A percentile compares a stretch with the other conserved stretches of the same genome.
These are phyloP conservation scores for Acacia concinna DNA, from an alignment of 331 rosid species.

Conservation along the genomic window DNA sequence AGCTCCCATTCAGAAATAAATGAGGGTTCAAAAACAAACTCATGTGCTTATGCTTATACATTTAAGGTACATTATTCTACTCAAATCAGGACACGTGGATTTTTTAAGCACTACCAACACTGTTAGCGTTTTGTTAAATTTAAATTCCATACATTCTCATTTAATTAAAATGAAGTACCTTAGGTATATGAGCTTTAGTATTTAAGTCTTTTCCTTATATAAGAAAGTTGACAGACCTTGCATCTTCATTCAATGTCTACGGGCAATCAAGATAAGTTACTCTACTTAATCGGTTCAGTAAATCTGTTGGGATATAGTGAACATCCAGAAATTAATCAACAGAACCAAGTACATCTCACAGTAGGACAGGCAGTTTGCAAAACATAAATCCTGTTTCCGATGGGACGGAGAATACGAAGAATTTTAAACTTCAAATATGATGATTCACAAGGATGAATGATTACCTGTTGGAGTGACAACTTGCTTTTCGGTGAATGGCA, in stretches of 20 bases:
- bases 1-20: not conserved
- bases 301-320: slow-evolving; percentile 1
- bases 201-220: not conserved
- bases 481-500: slow-evolving; percentile 97
- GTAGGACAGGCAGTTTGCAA: slow-evolving; percentile 7
- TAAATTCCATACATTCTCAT: not conserved
- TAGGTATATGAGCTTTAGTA: not conserved
- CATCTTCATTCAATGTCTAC: not conserved
- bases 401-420: not conserved
- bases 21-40: not conserved
- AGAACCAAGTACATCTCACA: not conserved
- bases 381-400: slow-evolving; percentile 21
- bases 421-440: slow-evolving; percentile 9
- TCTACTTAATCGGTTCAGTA: slow-evolving; percentile 18
- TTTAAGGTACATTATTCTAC: not conserved
- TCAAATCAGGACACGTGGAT: not conserved
- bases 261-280: not conserved
- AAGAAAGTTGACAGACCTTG: not conserved
- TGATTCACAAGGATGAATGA: slow-evolving; percentile 7
- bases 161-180: not conserved
- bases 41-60: not conserved
- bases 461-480: slow-evolving; percentile 91
- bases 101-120: not conserved
- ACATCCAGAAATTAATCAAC: not conserved
- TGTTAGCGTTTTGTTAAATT: not conserved